A percentile compares a stretch with the other conserved stretches of the same genome.
phyloP scores from a whole-genome alignment of 345 rosid genomes.

The Corchorus olitorius region DNA sequence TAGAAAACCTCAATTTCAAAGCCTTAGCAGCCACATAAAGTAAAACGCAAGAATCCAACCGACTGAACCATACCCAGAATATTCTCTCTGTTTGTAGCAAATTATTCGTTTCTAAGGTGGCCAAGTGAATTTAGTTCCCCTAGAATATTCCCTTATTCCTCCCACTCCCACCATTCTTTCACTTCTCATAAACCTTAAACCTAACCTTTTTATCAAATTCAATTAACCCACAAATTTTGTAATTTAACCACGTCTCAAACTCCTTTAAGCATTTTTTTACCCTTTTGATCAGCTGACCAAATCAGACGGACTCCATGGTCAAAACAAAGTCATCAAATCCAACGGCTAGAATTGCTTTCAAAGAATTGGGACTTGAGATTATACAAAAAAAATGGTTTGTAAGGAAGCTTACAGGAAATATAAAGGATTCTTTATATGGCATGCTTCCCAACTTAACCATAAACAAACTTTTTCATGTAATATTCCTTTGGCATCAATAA shows the following conservation, averaged over 20 bases:
- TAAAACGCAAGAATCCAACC: neutral
- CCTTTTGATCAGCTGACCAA: neutral
- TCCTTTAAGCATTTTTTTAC: neutral
- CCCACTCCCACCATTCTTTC: neutral
- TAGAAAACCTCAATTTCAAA: neutral
- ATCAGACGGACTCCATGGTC: neutral
- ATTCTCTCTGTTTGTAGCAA: neutral
- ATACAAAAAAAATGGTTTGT: too few species aligned
- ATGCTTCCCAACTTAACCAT: neutral
- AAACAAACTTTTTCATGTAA: conserved; percentile 29
- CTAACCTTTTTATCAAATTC: neutral
- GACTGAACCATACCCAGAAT: conserved; percentile 1
- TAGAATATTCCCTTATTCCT: conserved; percentile 13
- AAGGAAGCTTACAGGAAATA: neutral
- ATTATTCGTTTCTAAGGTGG: neutral
- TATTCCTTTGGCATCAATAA: conserved; percentile 52
- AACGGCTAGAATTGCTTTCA: neutral
- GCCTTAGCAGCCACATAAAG: neutral
- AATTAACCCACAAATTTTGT: neutral
- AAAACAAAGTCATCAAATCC: neutral
- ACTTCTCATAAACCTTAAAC: neutral
- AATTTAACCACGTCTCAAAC: neutral
- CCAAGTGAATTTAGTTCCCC: neutral
- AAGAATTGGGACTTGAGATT: too few species aligned
- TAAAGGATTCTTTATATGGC: neutral